A percentile compares a stretch with the other conserved stretches of the same genome.
Evolutionary conservation across 805 yeast genomes (phyloP).

Genomic region (Starmera caribaea): DNA sequence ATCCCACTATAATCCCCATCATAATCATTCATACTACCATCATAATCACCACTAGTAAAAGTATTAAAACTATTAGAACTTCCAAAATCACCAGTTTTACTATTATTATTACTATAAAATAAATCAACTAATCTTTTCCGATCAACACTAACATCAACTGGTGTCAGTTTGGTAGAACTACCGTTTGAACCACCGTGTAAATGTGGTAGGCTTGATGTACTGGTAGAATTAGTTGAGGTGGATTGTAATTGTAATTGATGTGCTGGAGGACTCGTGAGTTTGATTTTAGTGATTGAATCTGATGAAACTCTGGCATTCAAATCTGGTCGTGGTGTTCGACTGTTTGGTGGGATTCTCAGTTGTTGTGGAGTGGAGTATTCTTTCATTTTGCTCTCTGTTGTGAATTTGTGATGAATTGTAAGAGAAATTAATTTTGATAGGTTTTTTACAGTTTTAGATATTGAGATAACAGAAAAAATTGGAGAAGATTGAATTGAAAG

Average conservation of each 20-base stretch:
- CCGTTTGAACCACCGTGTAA: not conserved
- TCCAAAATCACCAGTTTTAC: too few species aligned
- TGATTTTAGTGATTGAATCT: not conserved
- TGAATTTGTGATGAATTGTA: too few species aligned
- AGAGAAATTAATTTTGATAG: too few species aligned
- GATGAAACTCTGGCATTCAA: not conserved
- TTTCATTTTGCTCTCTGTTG: not conserved
- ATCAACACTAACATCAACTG: not conserved
- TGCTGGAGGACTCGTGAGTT: not conserved
- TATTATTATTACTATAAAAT: not conserved
- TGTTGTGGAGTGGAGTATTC: not conserved
- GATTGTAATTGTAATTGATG: not conserved
- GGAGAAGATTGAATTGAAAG: too few species aligned
- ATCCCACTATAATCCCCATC: too few species aligned
- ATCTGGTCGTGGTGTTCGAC: not conserved
- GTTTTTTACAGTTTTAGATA: too few species aligned
- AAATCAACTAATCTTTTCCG: conserved; percentile 1
- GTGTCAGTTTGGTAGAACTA: not conserved
- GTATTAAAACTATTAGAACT: too few species aligned
- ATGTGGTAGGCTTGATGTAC: not conserved
- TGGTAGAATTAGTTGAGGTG: not conserved
- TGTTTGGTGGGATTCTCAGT: not conserved
- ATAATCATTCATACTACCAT: too few species aligned
- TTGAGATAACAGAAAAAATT: too few species aligned
- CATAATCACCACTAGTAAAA: too few species aligned